These are phyloP conservation scores for Pulveroboletus sp. DNA, from an alignment of 768 basidiomycete genomes.

Conservation along the genomic window DNA sequence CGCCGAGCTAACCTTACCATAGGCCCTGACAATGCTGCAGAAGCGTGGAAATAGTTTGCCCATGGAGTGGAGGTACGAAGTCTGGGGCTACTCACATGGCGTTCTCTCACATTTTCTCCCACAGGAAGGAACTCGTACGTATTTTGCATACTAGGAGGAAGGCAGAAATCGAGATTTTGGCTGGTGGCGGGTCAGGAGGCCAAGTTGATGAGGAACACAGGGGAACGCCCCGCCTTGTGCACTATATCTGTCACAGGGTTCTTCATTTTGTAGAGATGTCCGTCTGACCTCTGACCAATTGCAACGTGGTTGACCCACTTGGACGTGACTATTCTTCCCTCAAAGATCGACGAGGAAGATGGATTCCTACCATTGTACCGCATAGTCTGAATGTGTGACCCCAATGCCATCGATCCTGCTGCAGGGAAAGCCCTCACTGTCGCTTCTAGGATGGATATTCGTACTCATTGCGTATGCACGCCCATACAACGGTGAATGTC, in stretches of 20 bases:
- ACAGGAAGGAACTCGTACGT: conserved; percentile 72
- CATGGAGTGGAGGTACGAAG: conserved; percentile 58
- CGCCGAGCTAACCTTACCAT: not conserved
- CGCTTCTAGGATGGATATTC: no score
- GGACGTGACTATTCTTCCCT: not conserved
- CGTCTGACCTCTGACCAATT: conserved; percentile 1
- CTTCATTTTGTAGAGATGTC: conserved; percentile 26
- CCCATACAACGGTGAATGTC: no score
- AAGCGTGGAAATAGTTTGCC: conserved; percentile 43
- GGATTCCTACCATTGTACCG: no score
- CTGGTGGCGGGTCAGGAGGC: conserved; percentile 5
- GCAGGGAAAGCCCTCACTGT: no score
- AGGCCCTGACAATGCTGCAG: conserved; percentile 65
- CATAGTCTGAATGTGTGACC: no score
- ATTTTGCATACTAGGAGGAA: conserved; percentile 83
- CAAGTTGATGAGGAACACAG: conserved; percentile 2
- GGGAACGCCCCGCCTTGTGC: conserved; percentile 18
- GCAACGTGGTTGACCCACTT: not conserved
- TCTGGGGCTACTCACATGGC: not conserved
- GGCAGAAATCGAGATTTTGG: conserved; percentile 84
- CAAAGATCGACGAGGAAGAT: no score
- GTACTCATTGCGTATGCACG: no score
- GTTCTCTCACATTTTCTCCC: conserved; percentile 1
- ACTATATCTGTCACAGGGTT: conserved; percentile 26
- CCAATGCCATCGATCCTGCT: no score